A percentile compares a stretch with the other conserved stretches of the same genome.
phyloP scores from a whole-genome alignment of 75 land plant species.

The Gnetum montanum region DNA sequence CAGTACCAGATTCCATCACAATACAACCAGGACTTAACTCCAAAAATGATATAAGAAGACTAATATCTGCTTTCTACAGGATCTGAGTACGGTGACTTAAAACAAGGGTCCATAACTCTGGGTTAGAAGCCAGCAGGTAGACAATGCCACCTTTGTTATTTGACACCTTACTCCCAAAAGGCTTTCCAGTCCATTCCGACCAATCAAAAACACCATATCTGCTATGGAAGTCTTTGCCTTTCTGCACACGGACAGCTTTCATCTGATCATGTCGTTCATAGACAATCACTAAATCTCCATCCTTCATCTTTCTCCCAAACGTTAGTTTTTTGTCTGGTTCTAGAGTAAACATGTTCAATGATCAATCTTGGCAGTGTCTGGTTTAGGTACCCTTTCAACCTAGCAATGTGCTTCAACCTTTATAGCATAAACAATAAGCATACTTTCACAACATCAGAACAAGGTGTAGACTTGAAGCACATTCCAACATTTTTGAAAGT shows the following conservation, averaged over 20 bases:
- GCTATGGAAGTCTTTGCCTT: slow-evolving; percentile 47
- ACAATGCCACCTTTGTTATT: slow-evolving; percentile 79
- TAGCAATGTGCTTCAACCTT: no score
- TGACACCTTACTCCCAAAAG: slow-evolving; percentile 72
- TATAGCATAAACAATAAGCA: no score
- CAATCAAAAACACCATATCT: slow-evolving; percentile 70
- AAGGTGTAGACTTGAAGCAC: no score
- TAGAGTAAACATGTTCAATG: slow-evolving; percentile 35
- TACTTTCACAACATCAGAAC: no score
- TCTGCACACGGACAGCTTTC: slow-evolving; percentile 68
- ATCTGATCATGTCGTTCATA: slow-evolving; percentile 81
- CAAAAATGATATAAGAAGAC: slow-evolving; percentile 72
- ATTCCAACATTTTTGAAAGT: no score
- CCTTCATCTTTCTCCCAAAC: slow-evolving; percentile 36
- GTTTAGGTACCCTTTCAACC: no score
- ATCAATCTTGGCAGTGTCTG: no score
- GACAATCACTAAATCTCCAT: slow-evolving; percentile 80
- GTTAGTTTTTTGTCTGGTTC: slow-evolving; percentile 19
- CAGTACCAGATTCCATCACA: slow-evolving; percentile 89
- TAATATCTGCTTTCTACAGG: slow-evolving; percentile 82
- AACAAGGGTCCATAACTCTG: slow-evolving; percentile 91
- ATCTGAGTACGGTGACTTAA: slow-evolving; percentile 96
- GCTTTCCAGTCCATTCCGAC: slow-evolving; percentile 88
- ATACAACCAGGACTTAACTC: slow-evolving; percentile 81
- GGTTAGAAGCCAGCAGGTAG: slow-evolving; percentile 74